Percentiles rank a stretch among this genome's conserved stretches.
Conservation (phyloP, 805 yeast species). For the Yarrowia porcina region DNA sequence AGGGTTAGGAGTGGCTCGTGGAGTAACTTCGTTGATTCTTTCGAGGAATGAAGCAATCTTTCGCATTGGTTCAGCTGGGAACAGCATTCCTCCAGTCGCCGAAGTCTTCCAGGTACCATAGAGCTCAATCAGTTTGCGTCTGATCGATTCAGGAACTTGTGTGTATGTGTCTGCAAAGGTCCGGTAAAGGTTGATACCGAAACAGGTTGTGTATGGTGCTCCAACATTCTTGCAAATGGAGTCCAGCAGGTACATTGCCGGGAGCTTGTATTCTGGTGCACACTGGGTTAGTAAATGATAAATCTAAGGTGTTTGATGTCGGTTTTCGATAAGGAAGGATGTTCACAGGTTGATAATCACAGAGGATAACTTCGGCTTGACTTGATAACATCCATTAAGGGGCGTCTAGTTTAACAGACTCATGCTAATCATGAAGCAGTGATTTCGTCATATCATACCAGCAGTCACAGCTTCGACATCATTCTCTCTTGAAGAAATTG, state of each 20-base stretch:
- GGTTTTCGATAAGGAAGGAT: too few relatives aligned
- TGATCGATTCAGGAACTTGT: slow-evolving; percentile 69
- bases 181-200: slow-evolving; percentile 66
- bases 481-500: too few relatives aligned
- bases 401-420: too few relatives aligned
- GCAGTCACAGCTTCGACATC: too few relatives aligned
- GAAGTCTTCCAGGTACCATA: slow-evolving; percentile 87
- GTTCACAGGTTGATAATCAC: too few relatives aligned
- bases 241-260: slow-evolving; percentile 78
- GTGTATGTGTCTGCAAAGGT: slow-evolving; percentile 74
- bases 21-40: slow-evolving; percentile 32
- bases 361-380: too few relatives aligned
- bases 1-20: background rate
- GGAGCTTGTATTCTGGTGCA: slow-evolving; percentile 80
- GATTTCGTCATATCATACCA: too few relatives aligned
- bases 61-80: slow-evolving; percentile 65
- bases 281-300: slow-evolving; percentile 41
- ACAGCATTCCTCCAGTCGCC: slow-evolving; percentile 61
- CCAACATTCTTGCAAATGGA: slow-evolving; percentile 91
- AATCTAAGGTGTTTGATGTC: too few relatives aligned
- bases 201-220: slow-evolving; percentile 76
- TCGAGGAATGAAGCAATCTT: slow-evolving; percentile 68
- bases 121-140: slow-evolving; percentile 69
- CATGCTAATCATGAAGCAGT: too few relatives aligned
- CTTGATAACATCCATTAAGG: too few relatives aligned